phyloP scores from a whole-genome alignment of 129 eudicot species.

The Arctium lappa region DNA sequence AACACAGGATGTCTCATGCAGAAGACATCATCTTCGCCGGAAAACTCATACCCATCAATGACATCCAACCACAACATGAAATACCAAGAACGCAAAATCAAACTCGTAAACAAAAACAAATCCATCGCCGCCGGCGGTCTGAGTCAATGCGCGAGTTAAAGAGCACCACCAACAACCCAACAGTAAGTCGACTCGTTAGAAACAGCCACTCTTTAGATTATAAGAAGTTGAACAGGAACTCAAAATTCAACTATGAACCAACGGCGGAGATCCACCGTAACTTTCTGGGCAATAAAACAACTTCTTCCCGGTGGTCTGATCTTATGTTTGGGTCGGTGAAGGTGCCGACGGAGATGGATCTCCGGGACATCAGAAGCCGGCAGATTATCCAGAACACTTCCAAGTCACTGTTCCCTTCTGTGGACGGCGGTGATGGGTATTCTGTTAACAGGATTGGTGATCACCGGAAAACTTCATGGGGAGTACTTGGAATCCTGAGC shows the following conservation, averaged over 20 bases:
- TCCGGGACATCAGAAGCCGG: constrained; percentile 58
- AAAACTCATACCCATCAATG: constrained; percentile 49
- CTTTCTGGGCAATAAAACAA: constrained; percentile 23
- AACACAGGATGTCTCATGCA: constrained; percentile 52
- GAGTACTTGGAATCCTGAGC: constrained; percentile 52
- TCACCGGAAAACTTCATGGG: constrained; percentile 58
- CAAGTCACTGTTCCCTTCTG: constrained; percentile 17
- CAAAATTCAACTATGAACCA: constrained; percentile 29
- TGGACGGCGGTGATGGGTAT: constrained; percentile 2
- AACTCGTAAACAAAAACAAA: not conserved
- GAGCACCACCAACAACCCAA: constrained; percentile 10
- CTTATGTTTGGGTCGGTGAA: constrained; percentile 50
- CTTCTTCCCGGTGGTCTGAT: constrained; percentile 51
- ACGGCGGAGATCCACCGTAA: constrained; percentile 29
- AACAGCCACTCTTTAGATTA: constrained; percentile 50
- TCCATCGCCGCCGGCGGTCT: constrained; percentile 22
- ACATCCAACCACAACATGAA: not conserved
- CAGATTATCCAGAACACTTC: constrained; percentile 43
- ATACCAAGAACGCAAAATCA: not conserved
- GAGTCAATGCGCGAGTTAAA: constrained; percentile 49
- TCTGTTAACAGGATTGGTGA: constrained; percentile 12
- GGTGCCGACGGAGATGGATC: constrained; percentile 64
- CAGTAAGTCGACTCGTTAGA: constrained; percentile 26
- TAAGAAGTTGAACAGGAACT: constrained; percentile 34
- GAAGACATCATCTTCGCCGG: constrained; percentile 74